Percentiles rank a stretch among this genome's conserved stretches.
phyloP scores from a whole-genome alignment of 345 rosid genomes.

The Anastatica hierochuntica region DNA sequence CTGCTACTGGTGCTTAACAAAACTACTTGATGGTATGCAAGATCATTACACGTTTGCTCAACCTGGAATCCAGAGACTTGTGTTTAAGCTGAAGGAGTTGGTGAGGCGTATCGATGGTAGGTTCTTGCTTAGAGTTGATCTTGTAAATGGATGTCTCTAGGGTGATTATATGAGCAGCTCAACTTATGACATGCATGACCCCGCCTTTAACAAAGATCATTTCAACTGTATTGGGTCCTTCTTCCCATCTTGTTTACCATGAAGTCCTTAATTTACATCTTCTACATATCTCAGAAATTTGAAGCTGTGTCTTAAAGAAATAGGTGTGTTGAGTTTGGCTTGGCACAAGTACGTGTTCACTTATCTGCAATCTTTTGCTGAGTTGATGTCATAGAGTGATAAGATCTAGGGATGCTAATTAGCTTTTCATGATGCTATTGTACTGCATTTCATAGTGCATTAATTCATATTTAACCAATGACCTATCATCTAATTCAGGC shows the following conservation, averaged over 20 bases:
- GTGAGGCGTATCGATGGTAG: conserved; percentile 95
- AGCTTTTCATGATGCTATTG: too few relatives aligned
- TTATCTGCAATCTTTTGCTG: too few relatives aligned
- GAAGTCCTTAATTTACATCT: too few relatives aligned
- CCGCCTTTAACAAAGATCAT: neutral
- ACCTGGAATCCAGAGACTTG: conserved; percentile 99
- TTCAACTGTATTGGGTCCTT: neutral
- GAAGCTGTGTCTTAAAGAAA: too few relatives aligned
- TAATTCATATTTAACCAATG: neutral
- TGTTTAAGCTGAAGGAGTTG: conserved; percentile 91
- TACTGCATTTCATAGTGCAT: too few relatives aligned
- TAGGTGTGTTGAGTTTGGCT: neutral
- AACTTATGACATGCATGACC: neutral
- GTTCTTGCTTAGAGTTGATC: neutral
- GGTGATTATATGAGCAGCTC: neutral
- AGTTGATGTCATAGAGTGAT: too few relatives aligned
- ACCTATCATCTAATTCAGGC: neutral
- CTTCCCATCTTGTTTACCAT: neutral
- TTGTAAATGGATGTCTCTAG: neutral
- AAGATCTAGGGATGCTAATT: too few relatives aligned
- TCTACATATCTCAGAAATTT: too few relatives aligned
- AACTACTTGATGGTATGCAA: conserved; percentile 98
- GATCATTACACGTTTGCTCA: conserved; percentile 99
- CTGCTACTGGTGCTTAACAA: conserved; percentile 96
- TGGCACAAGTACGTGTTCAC: too few relatives aligned